Evolutionary conservation across 169 alveolate species (phyloP).

Genomic region (Cryptosporidium viatorum): DNA sequence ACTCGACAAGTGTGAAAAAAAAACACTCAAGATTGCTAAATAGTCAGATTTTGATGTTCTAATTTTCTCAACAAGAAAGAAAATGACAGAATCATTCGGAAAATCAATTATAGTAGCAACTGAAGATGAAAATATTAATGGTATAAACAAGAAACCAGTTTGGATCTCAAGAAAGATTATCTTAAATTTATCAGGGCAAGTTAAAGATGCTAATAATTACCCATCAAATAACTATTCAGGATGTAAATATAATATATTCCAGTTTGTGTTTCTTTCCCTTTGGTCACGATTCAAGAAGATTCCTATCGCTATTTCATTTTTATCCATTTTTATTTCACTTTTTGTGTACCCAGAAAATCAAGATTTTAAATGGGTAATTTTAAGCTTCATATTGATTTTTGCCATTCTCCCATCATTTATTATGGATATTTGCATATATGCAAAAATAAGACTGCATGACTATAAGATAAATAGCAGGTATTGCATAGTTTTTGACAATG

Average conservation of each 20-base stretch:
- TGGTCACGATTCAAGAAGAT: conserved; percentile 24
- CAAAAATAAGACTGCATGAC: conserved; percentile 16
- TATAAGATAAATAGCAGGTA: conserved; percentile 40
- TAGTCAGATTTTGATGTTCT: not conserved
- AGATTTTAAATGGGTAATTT: conserved; percentile 18
- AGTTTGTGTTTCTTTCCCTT: conserved; percentile 11
- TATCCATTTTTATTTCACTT: conserved; percentile 14
- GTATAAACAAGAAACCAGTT: conserved; percentile 47
- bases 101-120: conserved; percentile 1
- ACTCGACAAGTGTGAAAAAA: not conserved
- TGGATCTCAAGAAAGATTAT: conserved; percentile 70
- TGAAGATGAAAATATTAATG: conserved; percentile 55
- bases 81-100: conserved; percentile 27
- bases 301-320: conserved; percentile 19
- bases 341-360: not conserved
- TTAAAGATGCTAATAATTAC: conserved; percentile 24
- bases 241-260: conserved; percentile 24
- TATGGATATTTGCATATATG: conserved; percentile 34
- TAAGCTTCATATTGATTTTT: conserved; percentile 27
- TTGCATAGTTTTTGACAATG: conserved; percentile 55
- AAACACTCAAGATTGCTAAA: not conserved
- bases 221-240: conserved; percentile 62
- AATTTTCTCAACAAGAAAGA: not conserved
- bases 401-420: conserved; percentile 53
- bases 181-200: conserved; percentile 30